Evolutionary conservation across 257 asterid species (phyloP).

Genomic region (Gentiana macrophylla): DNA sequence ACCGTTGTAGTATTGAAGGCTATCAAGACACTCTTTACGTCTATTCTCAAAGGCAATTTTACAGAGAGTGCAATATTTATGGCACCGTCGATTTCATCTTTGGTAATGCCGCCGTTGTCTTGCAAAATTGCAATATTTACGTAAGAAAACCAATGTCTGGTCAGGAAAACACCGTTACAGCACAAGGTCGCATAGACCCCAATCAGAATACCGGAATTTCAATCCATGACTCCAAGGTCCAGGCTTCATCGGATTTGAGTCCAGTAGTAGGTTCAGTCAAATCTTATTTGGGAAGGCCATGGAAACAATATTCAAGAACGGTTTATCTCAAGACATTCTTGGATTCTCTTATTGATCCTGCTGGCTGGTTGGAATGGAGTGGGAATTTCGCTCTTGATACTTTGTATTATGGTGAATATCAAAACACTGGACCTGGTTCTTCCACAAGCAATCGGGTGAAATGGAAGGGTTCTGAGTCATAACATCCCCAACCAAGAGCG

Average conservation of each 20-base stretch:
- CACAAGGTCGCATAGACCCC: slow-evolving; percentile 39
- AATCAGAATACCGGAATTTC: slow-evolving; percentile 42
- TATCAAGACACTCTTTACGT: slow-evolving; percentile 60
- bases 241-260: slow-evolving; percentile 18
- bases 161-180: slow-evolving; percentile 46
- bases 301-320: slow-evolving; percentile 41
- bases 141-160: slow-evolving; percentile 21
- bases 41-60: slow-evolving; percentile 43
- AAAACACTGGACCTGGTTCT: slow-evolving; percentile 43
- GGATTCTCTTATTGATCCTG: slow-evolving; percentile 29
- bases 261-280: neutral
- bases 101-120: slow-evolving; percentile 40
- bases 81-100: slow-evolving; percentile 62
- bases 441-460: slow-evolving; percentile 30
- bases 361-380: slow-evolving; percentile 56
- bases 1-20: slow-evolving; percentile 50
- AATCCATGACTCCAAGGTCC: slow-evolving; percentile 29
- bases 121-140: slow-evolving; percentile 43
- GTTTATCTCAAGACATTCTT: slow-evolving; percentile 24
- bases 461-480: slow-evolving; percentile 44
- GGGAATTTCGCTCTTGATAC: slow-evolving; percentile 33
- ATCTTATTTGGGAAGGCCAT: slow-evolving; percentile 52
- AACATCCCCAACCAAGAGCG: slow-evolving; percentile 10
- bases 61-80: slow-evolving; percentile 38
- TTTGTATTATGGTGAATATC: slow-evolving; percentile 48